phyloP scores from a whole-genome alignment of 202 grass and related monocot genomes.

The Thinopyrum obtusiflorum region DNA sequence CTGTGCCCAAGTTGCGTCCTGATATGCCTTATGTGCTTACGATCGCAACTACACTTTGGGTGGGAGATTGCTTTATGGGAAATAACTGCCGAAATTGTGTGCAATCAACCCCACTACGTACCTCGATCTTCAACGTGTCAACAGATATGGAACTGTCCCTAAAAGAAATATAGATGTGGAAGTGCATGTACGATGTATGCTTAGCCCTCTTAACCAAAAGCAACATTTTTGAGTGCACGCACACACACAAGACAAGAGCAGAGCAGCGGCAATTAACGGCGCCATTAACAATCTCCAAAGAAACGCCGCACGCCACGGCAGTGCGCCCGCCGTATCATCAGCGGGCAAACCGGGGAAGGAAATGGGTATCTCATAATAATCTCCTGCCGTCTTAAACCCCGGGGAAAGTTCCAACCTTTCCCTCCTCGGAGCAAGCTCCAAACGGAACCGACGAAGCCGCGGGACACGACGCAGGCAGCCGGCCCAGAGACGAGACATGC shows the following conservation, averaged over 20 bases:
- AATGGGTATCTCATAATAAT: too few relatives aligned
- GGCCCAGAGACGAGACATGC: slow-evolving; percentile 4
- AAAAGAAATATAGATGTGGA: too few relatives aligned
- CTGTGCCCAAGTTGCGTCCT: too few relatives aligned
- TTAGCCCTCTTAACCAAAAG: not conserved
- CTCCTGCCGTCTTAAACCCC: not conserved
- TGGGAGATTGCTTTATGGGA: not conserved
- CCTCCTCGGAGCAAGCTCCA: too few relatives aligned
- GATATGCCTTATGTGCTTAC: too few relatives aligned
- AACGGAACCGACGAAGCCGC: not conserved
- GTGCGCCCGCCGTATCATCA: not conserved
- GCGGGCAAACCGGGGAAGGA: not conserved
- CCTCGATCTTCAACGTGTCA: not conserved
- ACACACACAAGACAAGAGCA: not conserved
- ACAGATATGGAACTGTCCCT: too few relatives aligned
- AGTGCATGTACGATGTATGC: not conserved
- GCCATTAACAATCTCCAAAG: not conserved
- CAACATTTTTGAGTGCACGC: not conserved
- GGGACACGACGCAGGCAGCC: not conserved
- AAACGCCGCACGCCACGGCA: too few relatives aligned
- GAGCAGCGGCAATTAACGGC: not conserved
- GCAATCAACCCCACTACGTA: not conserved
- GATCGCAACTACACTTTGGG: too few relatives aligned
- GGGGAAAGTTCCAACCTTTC: too few relatives aligned
- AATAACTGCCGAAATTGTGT: not conserved